phyloP scores from a whole-genome alignment of 202 grass and related monocot species.

The Setaria italica region DNA sequence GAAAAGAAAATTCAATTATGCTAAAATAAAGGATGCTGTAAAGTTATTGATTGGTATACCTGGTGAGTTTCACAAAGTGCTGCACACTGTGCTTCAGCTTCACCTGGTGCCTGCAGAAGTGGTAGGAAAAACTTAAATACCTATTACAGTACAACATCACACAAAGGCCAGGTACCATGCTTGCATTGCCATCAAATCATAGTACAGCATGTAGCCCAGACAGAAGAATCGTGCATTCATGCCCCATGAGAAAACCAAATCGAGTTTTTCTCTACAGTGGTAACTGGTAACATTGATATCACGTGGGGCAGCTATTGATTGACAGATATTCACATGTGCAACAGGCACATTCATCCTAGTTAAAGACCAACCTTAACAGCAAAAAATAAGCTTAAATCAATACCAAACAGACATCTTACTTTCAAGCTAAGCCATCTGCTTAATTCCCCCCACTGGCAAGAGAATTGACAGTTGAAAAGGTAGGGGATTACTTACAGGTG shows the following conservation, averaged over 20 bases:
- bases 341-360: not conserved
- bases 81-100: constrained; percentile 97
- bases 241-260: not conserved
- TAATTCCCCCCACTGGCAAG: not conserved
- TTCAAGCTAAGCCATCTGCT: not conserved
- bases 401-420: constrained; percentile 14
- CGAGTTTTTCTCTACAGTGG: not conserved
- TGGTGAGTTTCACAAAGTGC: constrained; percentile 83
- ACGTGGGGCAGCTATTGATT: not conserved
- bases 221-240: constrained; percentile 1
- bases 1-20: constrained; percentile 42
- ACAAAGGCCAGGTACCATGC: constrained; percentile 23
- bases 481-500: not conserved
- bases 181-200: constrained; percentile 26
- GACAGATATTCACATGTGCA: constrained; percentile 12
- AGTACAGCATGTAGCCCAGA: not conserved
- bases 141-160: constrained; percentile 9
- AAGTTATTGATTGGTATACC: constrained; percentile 46
- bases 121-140: not conserved
- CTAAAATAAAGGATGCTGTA: constrained; percentile 6
- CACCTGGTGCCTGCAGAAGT: constrained; percentile 71
- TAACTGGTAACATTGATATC: not conserved
- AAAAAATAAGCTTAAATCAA: not conserved
- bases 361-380: constrained; percentile 21
- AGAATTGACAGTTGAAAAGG: not conserved